These are phyloP conservation scores for Oryza punctata DNA, from an alignment of 176 grass and related monocot species.

Conservation along the genomic window DNA sequence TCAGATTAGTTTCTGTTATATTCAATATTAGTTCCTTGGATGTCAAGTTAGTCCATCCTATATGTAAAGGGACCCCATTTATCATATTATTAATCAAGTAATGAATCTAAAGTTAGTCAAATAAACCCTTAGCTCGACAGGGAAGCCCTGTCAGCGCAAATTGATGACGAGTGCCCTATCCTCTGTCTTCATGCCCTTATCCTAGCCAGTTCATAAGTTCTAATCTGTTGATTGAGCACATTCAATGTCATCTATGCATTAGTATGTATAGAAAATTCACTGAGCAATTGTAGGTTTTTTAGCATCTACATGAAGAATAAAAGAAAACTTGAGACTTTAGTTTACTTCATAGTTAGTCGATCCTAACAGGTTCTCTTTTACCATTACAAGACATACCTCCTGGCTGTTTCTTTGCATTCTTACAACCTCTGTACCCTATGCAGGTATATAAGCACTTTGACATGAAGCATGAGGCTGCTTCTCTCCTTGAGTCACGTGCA, in stretches of 20 bases:
- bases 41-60: neutral
- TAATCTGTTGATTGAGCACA: neutral
- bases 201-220: neutral
- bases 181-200: neutral
- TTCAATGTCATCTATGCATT: constrained; percentile 27
- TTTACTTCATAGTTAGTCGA: neutral
- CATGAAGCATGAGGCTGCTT: constrained; percentile 95
- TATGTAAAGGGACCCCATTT: neutral
- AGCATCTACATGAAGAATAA: constrained; percentile 1
- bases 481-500: constrained; percentile 77
- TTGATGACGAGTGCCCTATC: neutral
- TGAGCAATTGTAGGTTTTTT: neutral
- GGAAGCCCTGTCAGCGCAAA: neutral
- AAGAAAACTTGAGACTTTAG: neutral
- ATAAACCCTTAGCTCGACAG: neutral
- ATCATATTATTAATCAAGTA: neutral
- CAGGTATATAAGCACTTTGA: constrained; percentile 96
- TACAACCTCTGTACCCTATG: constrained; percentile 15
- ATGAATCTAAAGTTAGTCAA: neutral
- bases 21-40: neutral
- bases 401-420: constrained; percentile 20
- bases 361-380: constrained; percentile 17
- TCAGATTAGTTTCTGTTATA: neutral
- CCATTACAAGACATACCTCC: neutral
- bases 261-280: neutral